phyloP scores from a whole-genome alignment of 208 protist genomes.

The Trypanosoma rangeli region DNA sequence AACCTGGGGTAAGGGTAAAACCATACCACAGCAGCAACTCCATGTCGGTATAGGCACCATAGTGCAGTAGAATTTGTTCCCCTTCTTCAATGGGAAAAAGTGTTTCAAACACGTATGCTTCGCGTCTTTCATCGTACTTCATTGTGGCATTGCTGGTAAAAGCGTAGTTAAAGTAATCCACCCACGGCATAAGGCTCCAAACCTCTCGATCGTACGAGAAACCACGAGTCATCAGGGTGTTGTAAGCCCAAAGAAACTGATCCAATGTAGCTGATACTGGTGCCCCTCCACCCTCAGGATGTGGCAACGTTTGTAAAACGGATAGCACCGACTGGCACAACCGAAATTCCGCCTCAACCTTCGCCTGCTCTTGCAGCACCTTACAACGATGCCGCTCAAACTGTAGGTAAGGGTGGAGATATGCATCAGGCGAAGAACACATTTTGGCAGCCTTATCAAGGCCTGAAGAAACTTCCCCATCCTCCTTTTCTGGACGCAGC shows the following conservation, averaged over 20 bases:
- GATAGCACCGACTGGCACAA: conserved; percentile 40
- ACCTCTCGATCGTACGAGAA: conserved; percentile 79
- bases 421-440: conserved; percentile 9
- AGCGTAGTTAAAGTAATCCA: conserved; percentile 93
- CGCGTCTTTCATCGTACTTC: conserved; percentile 31
- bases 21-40: conserved; percentile 92
- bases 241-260: conserved; percentile 84
- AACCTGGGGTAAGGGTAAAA: conserved; percentile 69
- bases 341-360: conserved; percentile 35
- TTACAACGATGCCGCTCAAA: conserved; percentile 49
- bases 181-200: conserved; percentile 91
- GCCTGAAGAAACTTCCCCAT: not conserved
- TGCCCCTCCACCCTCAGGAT: not conserved
- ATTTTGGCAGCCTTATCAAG: not conserved
- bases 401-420: conserved; percentile 28
- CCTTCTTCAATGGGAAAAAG: conserved; percentile 31
- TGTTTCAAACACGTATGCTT: conserved; percentile 64
- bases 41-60: conserved; percentile 86
- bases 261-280: conserved; percentile 25
- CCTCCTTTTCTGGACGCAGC: conserved; percentile 25
- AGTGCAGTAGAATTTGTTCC: conserved; percentile 80
- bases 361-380: conserved; percentile 43
- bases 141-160: conserved; percentile 70
- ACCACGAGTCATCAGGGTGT: conserved; percentile 85
- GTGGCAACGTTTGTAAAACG: conserved; percentile 25